phyloP scores from a whole-genome alignment of 2,329 filamentous ascomycete genomes.

The Elsinoe perseae region DNA sequence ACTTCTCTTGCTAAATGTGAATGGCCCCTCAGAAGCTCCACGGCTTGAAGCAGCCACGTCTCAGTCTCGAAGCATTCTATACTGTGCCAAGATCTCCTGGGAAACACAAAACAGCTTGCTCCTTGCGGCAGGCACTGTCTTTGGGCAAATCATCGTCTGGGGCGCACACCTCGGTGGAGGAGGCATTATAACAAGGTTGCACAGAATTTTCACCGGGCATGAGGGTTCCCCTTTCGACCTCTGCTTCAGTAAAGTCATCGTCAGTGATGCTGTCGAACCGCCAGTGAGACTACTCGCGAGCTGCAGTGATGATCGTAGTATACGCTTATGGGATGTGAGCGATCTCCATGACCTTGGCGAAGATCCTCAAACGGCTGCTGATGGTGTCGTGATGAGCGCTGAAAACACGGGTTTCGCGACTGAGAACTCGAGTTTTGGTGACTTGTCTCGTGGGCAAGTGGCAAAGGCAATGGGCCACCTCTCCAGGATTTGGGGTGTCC shows the following conservation, averaged over 20 bases:
- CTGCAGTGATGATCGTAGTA: slow-evolving; percentile 89
- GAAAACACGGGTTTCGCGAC: slow-evolving; percentile 36
- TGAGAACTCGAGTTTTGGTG: slow-evolving; percentile 17
- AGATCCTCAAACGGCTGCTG: slow-evolving; percentile 26
- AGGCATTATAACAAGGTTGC: slow-evolving; percentile 34
- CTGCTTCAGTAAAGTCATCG: slow-evolving; percentile 57
- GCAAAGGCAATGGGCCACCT: slow-evolving; percentile 76
- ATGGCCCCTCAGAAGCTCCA: slow-evolving; percentile 28
- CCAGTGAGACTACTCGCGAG: slow-evolving; percentile 64
- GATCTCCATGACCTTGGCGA: slow-evolving; percentile 34
- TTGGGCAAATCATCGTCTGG: slow-evolving; percentile 91
- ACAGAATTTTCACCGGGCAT: slow-evolving; percentile 59
- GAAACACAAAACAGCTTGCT: slow-evolving; percentile 53
- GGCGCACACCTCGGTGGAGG: slow-evolving; percentile 44
- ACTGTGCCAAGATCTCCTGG: slow-evolving; percentile 69
- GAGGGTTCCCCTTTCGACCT: slow-evolving; percentile 94
- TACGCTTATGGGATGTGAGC: slow-evolving; percentile 79
- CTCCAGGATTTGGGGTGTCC: slow-evolving; percentile 81
- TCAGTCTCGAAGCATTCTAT: slow-evolving; percentile 73
- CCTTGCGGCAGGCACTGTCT: slow-evolving; percentile 82
- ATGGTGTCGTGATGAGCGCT: slow-evolving; percentile 26
- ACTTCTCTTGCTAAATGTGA: slow-evolving; percentile 39
- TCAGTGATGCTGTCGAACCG: slow-evolving; percentile 30
- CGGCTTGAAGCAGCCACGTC: slow-evolving; percentile 37
- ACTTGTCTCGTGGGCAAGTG: slow-evolving; percentile 37